Evolutionary conservation across 768 basidiomycete species (phyloP), one percentile per base, ranked within the genome.

Genomic region (Phlebiopsis gigantea): DNA sequence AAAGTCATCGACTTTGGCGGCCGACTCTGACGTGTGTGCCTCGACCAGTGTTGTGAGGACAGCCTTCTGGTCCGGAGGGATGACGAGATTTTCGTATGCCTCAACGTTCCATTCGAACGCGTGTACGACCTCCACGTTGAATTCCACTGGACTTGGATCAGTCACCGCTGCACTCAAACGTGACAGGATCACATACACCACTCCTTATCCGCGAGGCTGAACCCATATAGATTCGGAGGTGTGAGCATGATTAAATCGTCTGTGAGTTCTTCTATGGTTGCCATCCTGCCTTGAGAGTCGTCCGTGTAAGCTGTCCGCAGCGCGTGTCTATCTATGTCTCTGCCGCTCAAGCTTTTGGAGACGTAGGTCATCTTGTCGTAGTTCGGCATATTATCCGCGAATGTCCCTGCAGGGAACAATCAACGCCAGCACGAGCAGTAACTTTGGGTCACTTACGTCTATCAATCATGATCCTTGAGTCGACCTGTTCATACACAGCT

Each of bases 381-480:
- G 45, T 66, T 67, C 17, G 67, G 66, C 12, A 62, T 61, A 8
- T 54, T 63, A 28, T 67, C 66, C 61, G 61, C 62, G 46, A 68
- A 66, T 1, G 63, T 65, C 55, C 64, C 67, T 68, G 58, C 10
- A 17, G 7, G 25, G 22, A n/a, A 4, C 29, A 4, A 34, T 22
- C 44, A 41, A 41, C 43, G 28, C 43, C 57, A 17, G 58, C 53
- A 15, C 9, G 44, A 29, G 29, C 51, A 46, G n/a, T 28, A 22
- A 26, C 22, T 25, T 42, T 46, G 45, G n/a, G n/a, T 31, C 31
- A 65, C 67, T 24, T 60, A 80, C 79, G 73, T 65, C 82, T 69
- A 61, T 87, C 85, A 44, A 87, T 70, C 81, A 87, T 85, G 57
- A 85, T 79, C 24, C 84, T 71, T 42, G 82, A 77, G 49, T 74